Evolutionary conservation across 2,329 filamentous ascomycete species (phyloP).

Genomic region (Xylaria sp.): DNA sequence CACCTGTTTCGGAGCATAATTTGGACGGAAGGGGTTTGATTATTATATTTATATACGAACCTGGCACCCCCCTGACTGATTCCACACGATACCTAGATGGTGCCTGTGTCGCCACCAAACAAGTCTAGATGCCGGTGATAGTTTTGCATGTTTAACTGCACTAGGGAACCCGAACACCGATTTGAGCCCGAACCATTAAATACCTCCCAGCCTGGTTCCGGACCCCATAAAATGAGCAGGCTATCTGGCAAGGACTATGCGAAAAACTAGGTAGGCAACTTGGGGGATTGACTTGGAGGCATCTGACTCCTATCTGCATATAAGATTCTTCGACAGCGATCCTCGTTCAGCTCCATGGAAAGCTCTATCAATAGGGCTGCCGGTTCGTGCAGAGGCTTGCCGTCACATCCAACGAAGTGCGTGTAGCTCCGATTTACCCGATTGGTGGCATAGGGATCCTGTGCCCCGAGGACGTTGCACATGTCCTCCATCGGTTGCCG

Average conservation of each 20-base stretch:
- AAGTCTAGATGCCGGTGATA: neutral
- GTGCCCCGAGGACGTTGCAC: slow-evolving; percentile 8
- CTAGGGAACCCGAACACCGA: neutral
- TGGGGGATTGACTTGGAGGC: no score
- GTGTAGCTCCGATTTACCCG: neutral
- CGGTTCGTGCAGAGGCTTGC: neutral
- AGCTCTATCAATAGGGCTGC: no score
- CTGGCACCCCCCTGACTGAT: neutral
- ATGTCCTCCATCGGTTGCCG: neutral
- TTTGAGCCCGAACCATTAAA: neutral
- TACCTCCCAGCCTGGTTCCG: no score
- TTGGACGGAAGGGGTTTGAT: neutral
- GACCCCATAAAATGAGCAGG: no score
- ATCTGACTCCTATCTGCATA: no score
- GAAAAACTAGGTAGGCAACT: no score
- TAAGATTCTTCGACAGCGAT: no score
- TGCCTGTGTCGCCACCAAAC: neutral
- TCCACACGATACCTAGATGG: neutral
- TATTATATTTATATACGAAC: neutral
- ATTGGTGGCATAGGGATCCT: neutral
- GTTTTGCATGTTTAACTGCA: neutral
- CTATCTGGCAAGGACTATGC: no score
- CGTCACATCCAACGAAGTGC: slow-evolving; percentile 1
- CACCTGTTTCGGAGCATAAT: no score
- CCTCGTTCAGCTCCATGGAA: no score